Conservation (phyloP, 2,329 filamentous ascomycete species). For the Nemania sp. region DNA sequence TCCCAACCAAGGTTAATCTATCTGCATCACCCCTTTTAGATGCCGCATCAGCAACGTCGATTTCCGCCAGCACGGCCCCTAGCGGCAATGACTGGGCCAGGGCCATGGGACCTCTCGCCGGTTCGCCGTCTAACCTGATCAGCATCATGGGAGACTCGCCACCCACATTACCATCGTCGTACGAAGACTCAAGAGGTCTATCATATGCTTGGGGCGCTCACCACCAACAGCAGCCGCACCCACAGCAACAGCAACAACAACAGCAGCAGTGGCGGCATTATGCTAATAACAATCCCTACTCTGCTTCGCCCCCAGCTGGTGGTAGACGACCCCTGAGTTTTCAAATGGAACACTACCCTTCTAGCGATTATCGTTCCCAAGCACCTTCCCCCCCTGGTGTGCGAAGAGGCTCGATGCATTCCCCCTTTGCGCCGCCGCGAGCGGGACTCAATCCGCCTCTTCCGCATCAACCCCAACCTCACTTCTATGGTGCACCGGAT, state of each 20-base stretch:
- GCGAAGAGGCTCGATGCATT: constrained; percentile 57
- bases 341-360: constrained; percentile 47
- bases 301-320: constrained; percentile 39
- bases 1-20: constrained; percentile 37
- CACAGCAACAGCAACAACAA: constrained; percentile 4
- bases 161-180: constrained; percentile 45
- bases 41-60: constrained; percentile 40
- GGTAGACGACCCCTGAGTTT: constrained; percentile 48
- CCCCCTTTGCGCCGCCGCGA: constrained; percentile 50
- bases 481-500: constrained; percentile 73
- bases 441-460: constrained; percentile 53
- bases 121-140: constrained; percentile 43
- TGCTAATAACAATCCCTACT: constrained; percentile 38
- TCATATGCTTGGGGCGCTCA: constrained; percentile 45
- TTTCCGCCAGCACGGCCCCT: constrained; percentile 41
- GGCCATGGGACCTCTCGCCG: constrained; percentile 38
- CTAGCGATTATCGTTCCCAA: constrained; percentile 45
- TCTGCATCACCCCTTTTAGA: constrained; percentile 38
- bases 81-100: constrained; percentile 43
- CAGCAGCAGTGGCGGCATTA: constrained; percentile 31
- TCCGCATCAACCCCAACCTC: constrained; percentile 68
- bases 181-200: constrained; percentile 39
- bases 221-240: constrained; percentile 39
- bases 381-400: constrained; percentile 45
- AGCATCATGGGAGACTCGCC: constrained; percentile 45